Evolutionary conservation across 1,139 yeast genomes (phyloP), one percentile per base, ranked within the genome.

Genomic region (Dujonia santamariae): DNA sequence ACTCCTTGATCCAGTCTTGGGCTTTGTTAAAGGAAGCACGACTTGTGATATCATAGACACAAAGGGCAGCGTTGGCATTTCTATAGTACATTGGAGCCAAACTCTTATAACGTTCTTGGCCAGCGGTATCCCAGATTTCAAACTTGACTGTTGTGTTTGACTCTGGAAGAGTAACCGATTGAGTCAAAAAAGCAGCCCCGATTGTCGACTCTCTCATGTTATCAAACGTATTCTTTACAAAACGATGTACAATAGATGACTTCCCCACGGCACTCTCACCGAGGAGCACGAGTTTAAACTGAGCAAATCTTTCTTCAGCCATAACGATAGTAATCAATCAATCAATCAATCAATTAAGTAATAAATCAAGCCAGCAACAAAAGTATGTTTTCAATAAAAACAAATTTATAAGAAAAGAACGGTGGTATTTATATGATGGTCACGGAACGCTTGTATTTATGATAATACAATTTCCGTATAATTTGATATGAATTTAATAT

Each of bases 181-280:
- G 97, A 12, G 98, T 90, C 39, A 92, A 68, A 56, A 92, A 92
- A 3, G 98, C 98, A 3, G 98, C 98, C 12, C 97, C 97, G 41
- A 92, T 92, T 6, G 97, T 92, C 17, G 96, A 85, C 60, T 92
- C 97, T 48, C 97, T 75, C 63, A 85, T 77, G 53, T 88, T 96
- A 51, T 90, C 96, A 57, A 92, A 94, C 20, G 95, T 85, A 56
- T 90, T 94, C 48, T 68, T 69, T 34, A 68, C 75, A 37, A 61
- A 66, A 27, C 72, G 50, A 45, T 66, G 74, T 9, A 68, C 75
- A 13, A 68, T 66, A 19, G 73, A 66, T 26, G 72, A 65, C 44
- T 68, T 69, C 19, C 75, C 75, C 20, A 69, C 75, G 19, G 75
- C 75, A 44, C 72, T 65, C 46, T 69, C 75, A 14, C 75, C 75